phyloP scores from a whole-genome alignment of 192 early-diverging fungal species.

The Dispira parvispora region DNA sequence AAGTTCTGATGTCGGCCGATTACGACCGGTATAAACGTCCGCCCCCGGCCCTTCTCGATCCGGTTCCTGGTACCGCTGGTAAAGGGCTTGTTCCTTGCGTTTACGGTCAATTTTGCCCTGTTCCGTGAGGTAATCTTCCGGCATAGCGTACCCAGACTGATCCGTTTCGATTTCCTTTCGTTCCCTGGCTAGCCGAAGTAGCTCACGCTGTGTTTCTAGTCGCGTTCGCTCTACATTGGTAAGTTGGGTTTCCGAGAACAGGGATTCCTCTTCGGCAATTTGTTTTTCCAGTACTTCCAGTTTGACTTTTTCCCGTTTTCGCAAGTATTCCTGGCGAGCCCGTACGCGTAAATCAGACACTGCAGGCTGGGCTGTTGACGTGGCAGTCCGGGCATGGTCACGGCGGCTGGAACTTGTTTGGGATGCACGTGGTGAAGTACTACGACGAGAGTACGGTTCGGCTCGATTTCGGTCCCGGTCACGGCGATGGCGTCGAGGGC shows the following conservation, averaged over 20 bases:
- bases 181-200: constrained; percentile 71
- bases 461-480: too few species aligned
- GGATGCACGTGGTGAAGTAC: too few species aligned
- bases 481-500: too few species aligned
- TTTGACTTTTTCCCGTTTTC: constrained; percentile 66
- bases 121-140: constrained; percentile 92
- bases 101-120: constrained; percentile 95
- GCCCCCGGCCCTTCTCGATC: constrained; percentile 32
- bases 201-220: constrained; percentile 67
- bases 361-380: constrained; percentile 13
- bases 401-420: too few species aligned
- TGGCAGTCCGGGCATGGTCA: too few species aligned
- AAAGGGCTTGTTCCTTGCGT: constrained; percentile 75
- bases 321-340: constrained; percentile 82
- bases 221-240: constrained; percentile 61
- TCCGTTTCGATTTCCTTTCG: constrained; percentile 60
- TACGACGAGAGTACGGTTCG: too few species aligned
- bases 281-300: constrained; percentile 58
- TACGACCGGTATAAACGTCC: constrained; percentile 4
- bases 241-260: constrained; percentile 58
- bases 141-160: constrained; percentile 72
- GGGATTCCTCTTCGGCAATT: constrained; percentile 71
- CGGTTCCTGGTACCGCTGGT: constrained; percentile 74
- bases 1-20: constrained; percentile 50
- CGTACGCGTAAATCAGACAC: constrained; percentile 66